phyloP scores from a whole-genome alignment of 2,329 filamentous ascomycete species.

The Alternaria ethzedia region DNA sequence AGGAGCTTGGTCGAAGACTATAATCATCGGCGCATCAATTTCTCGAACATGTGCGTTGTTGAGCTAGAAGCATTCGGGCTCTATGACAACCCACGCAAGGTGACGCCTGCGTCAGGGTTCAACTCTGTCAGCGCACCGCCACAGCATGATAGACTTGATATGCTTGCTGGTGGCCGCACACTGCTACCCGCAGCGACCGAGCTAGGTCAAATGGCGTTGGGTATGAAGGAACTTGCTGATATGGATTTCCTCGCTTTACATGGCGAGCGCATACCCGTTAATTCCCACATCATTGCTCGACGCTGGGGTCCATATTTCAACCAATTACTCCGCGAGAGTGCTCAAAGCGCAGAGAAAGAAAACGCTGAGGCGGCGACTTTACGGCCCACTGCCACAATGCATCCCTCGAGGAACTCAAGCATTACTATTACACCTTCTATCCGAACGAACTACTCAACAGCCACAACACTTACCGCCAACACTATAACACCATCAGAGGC shows the following conservation, averaged over 20 bases:
- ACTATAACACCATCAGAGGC: conserved; percentile 46
- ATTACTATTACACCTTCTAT: conserved; percentile 81
- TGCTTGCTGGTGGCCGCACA: conserved; percentile 75
- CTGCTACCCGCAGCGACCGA: conserved; percentile 82
- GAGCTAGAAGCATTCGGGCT: conserved; percentile 96
- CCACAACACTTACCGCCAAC: conserved; percentile 52
- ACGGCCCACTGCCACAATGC: conserved; percentile 62
- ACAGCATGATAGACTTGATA: conserved; percentile 60
- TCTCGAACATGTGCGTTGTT: conserved; percentile 94
- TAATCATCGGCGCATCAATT: conserved; percentile 97
- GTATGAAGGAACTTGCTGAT: conserved; percentile 84
- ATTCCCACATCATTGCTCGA: conserved; percentile 84
- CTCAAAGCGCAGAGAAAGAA: conserved; percentile 63
- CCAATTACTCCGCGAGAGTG: conserved; percentile 82
- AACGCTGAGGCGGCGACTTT: conserved; percentile 75
- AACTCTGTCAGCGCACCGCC: conserved; percentile 77
- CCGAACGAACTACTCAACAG: conserved; percentile 55
- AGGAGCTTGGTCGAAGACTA: conserved; percentile 96
- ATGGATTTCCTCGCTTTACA: conserved; percentile 96
- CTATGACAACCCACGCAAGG: conserved; percentile 90
- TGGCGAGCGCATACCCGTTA: conserved; percentile 90
- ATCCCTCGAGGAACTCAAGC: conserved; percentile 76
- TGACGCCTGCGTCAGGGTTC: conserved; percentile 79
- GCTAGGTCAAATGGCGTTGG: conserved; percentile 79
- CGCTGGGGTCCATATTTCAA: conserved; percentile 98